Base-by-base conservation (phyloP, 2,329 filamentous ascomycete genomes). In the Phaeosphaeriaceae sp. region DNA sequence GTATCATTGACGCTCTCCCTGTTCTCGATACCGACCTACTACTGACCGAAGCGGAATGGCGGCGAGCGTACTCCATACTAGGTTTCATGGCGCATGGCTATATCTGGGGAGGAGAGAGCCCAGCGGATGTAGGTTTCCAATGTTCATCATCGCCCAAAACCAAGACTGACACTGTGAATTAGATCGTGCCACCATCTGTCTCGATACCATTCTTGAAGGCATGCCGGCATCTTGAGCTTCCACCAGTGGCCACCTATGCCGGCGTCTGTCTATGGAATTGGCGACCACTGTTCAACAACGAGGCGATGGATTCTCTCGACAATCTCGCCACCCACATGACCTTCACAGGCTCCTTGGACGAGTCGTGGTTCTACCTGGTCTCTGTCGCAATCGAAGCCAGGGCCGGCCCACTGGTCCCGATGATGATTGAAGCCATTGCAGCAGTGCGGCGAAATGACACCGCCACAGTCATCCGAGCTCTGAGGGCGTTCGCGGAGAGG, bases 291-390 rank as follows among this genome's bases (percentile, higher is more conserved):
- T 97, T 98, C 74, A 81, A 88, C 59, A 88, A 92, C 62, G 94
- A 97, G 77, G 86, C 87, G 35, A 88, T 95, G 57, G 92, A 96
- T 72, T 88, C 88, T 64, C 85, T 98, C 48, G 90, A 95, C 72
- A 98, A 99, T 70, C 85, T 99, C 56, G 89, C 92, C 43, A 95
- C 92, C 1, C 84, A 98, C 60, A 88, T 89, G 71, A 97, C 95
- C 17, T 96, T 97, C 74, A 98, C 95, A 17, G 95, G 95, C 52
- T 94, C 93, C 8, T 83, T 97, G 55, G 95, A 99, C 75, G 95
- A 99, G 80, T 97, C 95, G 63, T 99, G 95, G 95, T 99, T 99
- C 76, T 99, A 98, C 76, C 85, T 99, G 13, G 88, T 98, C 53
- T 97, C 93, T 0, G 92, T 97, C 2, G 95, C 94, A 62, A 97